phyloP scores from a whole-genome alignment of 257 asterid species.

The Solanum ossicruentum region DNA sequence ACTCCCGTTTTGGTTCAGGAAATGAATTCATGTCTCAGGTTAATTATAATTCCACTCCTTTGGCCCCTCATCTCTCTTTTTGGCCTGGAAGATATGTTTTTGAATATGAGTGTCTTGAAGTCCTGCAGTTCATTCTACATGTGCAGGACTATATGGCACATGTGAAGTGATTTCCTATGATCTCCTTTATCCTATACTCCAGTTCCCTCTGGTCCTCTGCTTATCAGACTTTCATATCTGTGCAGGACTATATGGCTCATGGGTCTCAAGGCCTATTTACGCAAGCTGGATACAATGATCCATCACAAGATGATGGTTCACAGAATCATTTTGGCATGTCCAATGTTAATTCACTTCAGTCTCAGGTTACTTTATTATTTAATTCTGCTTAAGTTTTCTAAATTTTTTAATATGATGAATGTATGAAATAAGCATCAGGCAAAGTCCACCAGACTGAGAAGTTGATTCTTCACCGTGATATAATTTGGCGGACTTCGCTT shows the following conservation, averaged over 20 bases:
- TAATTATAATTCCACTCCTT: not conserved
- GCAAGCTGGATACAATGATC: slow-evolving; percentile 74
- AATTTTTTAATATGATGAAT: not conserved
- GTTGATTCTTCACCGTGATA: not conserved
- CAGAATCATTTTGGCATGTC: slow-evolving; percentile 64
- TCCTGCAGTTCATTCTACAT: not conserved
- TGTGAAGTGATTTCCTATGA: not conserved
- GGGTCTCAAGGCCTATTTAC: slow-evolving; percentile 91
- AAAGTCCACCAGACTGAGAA: not conserved
- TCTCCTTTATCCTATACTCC: not conserved
- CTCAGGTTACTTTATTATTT: slow-evolving; percentile 46
- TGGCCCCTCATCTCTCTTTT: not conserved
- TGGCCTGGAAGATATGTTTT: not conserved
- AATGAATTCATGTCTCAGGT: slow-evolving; percentile 99
- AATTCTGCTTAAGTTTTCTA: not conserved
- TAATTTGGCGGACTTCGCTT: not conserved
- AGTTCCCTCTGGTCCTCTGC: not conserved
- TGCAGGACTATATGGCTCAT: slow-evolving; percentile 87
- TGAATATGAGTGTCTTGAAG: not conserved
- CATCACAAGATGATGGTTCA: slow-evolving; percentile 78
- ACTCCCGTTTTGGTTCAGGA: slow-evolving; percentile 78
- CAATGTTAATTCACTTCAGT: slow-evolving; percentile 60
- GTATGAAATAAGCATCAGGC: not conserved
- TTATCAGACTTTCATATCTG: not conserved
- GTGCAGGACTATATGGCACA: no score